Evolutionary conservation across 495 filamentous ascomycete species (phyloP), one percentile per base, ranked within the genome.

Genomic region (Aspergillus haitiensis): DNA sequence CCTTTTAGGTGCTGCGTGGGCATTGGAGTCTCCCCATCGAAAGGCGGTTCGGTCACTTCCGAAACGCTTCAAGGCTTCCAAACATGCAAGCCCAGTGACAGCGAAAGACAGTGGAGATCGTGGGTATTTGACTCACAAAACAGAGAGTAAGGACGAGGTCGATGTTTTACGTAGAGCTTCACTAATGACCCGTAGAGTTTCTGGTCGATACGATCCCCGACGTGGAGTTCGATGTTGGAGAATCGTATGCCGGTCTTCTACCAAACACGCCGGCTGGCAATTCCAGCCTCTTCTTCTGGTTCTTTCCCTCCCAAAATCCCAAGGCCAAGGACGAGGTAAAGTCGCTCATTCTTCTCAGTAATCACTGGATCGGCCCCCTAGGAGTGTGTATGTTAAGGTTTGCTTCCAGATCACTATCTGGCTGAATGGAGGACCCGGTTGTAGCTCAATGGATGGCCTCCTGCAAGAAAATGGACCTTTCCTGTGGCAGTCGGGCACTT

Each of bases 391-490:
- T 8, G 21, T 16, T 55, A 33, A 45, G n/a, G 21, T n/a, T 27
- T 27, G 21, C 37, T 16, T 34, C 12, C 78, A 89, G 70, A 84
- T 89, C 53, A 72, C 82, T 12, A 84, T 90, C 59, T 90, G 86
- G 85, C 71, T 90, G 6, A 89, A 89, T 63, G 88, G 87, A 45
- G 87, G 88, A 21, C 82, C 83, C 4, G 88, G 87, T 10, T 91
- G 87, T 70, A 87, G 79, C 46, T 89, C 82, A 1, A 74, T 93
- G 4, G 81, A 84, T 59, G 88, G 88, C 8, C 69, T 93, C 0
- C 67, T 93, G 1, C 86, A 90, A 50, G 88, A 92, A 62, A 88
- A 92, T 62, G 88, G 90, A 0, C 89, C 90, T 0, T 86, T 94
- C 65, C 68, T 86, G 0, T 93, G 90, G 90, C 81, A 88, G 63